Evolutionary conservation across 2,329 filamentous ascomycete species (phyloP), one percentile per base, ranked within the genome.

Genomic region (Pseudopithomyces maydicus): DNA sequence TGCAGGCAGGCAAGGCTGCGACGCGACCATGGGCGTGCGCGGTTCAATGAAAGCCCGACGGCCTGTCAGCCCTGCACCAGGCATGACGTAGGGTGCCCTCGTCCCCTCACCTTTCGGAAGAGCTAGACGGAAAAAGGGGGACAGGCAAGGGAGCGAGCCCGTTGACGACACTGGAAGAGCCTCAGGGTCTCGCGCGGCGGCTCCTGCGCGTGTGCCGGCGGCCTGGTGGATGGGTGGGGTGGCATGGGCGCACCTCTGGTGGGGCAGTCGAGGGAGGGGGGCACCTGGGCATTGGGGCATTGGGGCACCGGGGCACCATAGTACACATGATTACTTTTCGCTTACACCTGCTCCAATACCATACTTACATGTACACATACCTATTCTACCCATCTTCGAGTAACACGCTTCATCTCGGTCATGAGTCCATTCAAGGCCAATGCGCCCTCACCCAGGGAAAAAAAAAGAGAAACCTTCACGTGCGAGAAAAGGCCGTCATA

Each of bases 31-130:
- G n/a, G 15, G 41, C 58, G 58, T n/a, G n/a, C 22, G 41, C 58
- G 58, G 58, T 53, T n/a, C 41, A 61, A 61, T 47, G 48, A 56
- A 47, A 6, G 39, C 32, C 55, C 58, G 55, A 55, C 23, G 12
- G 17, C 1, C 22, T 19, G 56, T 59, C 54, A 62, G 54, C 59
- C 45, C 45, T 53, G 48, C 19, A 41, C 39, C 33, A 36, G 19
- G n/a, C 12, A 46, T 44, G 54, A 56, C 49, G 45, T 56, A 52
- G n/a, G 35, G 19, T 38, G 23, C 38, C 49, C 41, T 26, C 20
- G 26, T 12, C 19, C 23, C 6, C 23, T 14, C 35, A n/a, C 26
- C 26, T 29, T 29, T 29, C 26, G 26, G 26, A 29, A 8, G 8
- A 8, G 26, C 26, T n/a, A n/a, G n/a, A n/a, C n/a, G n/a, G n/a